Evolutionary conservation across 495 filamentous ascomycete genomes (phyloP), one percentile per base, ranked within the genome.

Genomic region (Xylaria longipes): DNA sequence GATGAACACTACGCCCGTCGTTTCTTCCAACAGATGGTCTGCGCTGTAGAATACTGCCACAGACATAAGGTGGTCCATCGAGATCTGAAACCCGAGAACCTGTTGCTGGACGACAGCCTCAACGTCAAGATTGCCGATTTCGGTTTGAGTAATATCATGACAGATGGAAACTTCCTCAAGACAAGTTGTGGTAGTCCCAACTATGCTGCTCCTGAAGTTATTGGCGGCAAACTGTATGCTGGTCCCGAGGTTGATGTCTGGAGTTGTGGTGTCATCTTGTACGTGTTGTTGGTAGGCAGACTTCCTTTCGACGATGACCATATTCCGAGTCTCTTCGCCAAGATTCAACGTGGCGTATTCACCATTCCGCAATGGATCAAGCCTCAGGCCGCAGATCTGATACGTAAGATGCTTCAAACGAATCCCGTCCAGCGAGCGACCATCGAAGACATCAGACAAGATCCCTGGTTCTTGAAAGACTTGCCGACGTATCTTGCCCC

Each of bases 51-150:
- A 78, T 99, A 99, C 82, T 99, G 96, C 81, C 96, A 99, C 82
- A 89, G 96, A 71, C 97, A 99, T 84, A 98, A 98, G 82, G 97
- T 99, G 74, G 96, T 98, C 17, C 96, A 99, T 81, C 91, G 96
- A 80, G 96, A 99, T 81, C 83, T 99, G 73, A 99, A 99, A 80
- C 96, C 96, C 7, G 96, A 99, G 87, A 99, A 99, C 79, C 83
- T 99, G 33, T 87, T 99, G 56, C 90, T 99, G 72, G 96, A 99
- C 82, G 91, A 94, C 71, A 87, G 94, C 61, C 91, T 97, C 76
- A 97, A 98, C 77, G 96, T 99, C 76, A 99, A 99, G 85, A 98
- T 99, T 80, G 96, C 96, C 65, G 96, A 99, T 84, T 99, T 99
- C 75, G 96, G 96, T 66, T 84, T 99, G 65, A 98, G 95, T 83